Evolutionary conservation across 257 asterid species (phyloP).

Genomic region (Ehretia macrophylla): DNA sequence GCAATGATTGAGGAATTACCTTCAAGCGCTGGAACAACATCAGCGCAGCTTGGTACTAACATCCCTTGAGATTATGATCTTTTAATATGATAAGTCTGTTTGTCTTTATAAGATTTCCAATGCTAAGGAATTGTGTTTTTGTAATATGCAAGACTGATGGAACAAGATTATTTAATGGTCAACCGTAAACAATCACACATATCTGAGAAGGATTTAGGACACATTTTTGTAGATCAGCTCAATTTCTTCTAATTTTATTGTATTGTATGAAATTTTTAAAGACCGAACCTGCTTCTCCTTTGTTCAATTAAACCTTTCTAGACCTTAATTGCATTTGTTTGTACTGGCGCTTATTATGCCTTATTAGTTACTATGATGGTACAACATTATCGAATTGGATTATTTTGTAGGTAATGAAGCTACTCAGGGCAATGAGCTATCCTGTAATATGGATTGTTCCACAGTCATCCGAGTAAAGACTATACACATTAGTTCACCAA

Average conservation of each 20-base stretch:
- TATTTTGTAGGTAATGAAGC: slow-evolving; percentile 40
- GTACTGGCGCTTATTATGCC: neutral
- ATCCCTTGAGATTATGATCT: slow-evolving; percentile 5
- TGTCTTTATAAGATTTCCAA: too few relatives aligned
- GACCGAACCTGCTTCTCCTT: too few relatives aligned
- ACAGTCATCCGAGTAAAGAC: slow-evolving; percentile 40
- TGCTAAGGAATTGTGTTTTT: too few relatives aligned
- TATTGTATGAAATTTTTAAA: too few relatives aligned
- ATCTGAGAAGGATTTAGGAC: too few relatives aligned
- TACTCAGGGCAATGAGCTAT: slow-evolving; percentile 21
- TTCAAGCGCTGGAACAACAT: slow-evolving; percentile 23
- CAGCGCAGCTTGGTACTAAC: slow-evolving; percentile 30
- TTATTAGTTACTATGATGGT: neutral
- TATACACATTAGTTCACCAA: slow-evolving; percentile 80
- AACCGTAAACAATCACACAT: too few relatives aligned
- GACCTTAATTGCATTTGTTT: neutral
- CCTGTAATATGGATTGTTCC: slow-evolving; percentile 37
- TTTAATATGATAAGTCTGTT: neutral
- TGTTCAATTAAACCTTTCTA: too few relatives aligned
- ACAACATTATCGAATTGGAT: neutral
- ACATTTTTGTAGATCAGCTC: too few relatives aligned
- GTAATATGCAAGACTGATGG: too few relatives aligned
- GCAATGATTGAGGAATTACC: slow-evolving; percentile 64
- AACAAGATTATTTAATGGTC: too few relatives aligned
- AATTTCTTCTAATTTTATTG: too few relatives aligned